Base-by-base conservation (phyloP, 2,329 filamentous ascomycete genomes). In the Alternaria atra region DNA sequence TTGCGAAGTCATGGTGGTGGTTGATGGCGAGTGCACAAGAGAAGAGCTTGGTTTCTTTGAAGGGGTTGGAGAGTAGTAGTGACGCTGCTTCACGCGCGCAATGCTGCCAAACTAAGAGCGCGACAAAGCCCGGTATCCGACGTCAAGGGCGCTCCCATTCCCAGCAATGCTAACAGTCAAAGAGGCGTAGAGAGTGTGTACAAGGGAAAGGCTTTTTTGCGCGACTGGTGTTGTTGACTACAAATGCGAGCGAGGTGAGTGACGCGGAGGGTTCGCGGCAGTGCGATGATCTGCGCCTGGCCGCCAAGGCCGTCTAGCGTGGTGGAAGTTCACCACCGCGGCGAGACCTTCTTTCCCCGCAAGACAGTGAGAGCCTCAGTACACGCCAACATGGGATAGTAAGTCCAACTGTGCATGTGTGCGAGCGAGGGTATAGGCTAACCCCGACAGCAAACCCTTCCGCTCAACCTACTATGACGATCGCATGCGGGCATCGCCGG, bases 391-490 rank as follows among this genome's bases (percentile, higher is more conserved):
- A 79, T 79, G 76, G 67, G 66, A 64, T 77, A 77, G 76, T 79
- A 62, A 73, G 75, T 73, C 15, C 17, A 15, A 7, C 34, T 27
- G 10, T 15, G 2, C 39, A 30, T 30, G 13, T 25, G 13, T 6
- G 2, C 10, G 5, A 4, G n/a, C n/a, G 43, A 17, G 30, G 20
- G 23, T 3, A 25, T 6, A 20, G 53, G 37, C 67, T 75, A 42
- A 75, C 55, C 23, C 17, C 50, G 20, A 10, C 66, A 77, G 75
- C 66, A 72, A 71, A 64, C 77, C 64, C 75, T 89, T 89, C 52
- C 82, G 84, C 74, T 91, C 90, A 32, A 93, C 92, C 67, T 99
- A 99, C 86, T 99, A 98, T 85, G 92, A 97, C 81, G 89, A 90
- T 77, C 86, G 91, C 75, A 91, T 91, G 82, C 90, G 91, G 67